A percentile compares a stretch with the other conserved stretches of the same genome.
phyloP scores from a whole-genome alignment of 768 basidiomycete species.

The Pilatotrama ljubarskyi region DNA sequence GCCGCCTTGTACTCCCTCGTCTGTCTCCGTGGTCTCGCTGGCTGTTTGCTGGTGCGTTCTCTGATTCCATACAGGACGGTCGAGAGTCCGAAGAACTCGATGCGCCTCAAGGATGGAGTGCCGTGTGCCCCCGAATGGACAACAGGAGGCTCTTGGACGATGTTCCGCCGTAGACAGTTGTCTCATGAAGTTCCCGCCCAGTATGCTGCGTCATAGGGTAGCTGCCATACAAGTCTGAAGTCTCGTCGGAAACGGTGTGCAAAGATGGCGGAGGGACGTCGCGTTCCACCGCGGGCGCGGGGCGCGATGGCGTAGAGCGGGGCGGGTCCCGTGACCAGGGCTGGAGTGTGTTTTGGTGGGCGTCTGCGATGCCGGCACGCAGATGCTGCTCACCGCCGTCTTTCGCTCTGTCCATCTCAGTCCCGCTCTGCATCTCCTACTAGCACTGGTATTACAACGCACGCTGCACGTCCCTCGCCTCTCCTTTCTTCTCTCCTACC shows the following conservation, averaged over 20 bases:
- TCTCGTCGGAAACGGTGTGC: background rate
- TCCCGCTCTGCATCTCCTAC: background rate
- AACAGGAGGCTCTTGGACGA: too few relatives aligned
- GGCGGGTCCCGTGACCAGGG: constrained; percentile 8
- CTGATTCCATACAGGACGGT: too few relatives aligned
- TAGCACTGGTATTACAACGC: background rate
- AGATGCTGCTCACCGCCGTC: constrained; percentile 5
- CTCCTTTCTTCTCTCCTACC: background rate
- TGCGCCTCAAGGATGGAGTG: too few relatives aligned
- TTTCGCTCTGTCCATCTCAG: background rate
- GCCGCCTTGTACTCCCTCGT: too few relatives aligned
- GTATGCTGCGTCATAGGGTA: background rate
- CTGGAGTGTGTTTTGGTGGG: background rate
- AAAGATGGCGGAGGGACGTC: background rate
- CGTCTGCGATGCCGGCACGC: background rate
- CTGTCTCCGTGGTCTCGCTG: too few relatives aligned
- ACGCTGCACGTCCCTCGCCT: background rate
- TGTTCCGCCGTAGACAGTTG: too few relatives aligned
- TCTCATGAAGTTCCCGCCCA: background rate
- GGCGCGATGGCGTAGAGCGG: constrained; percentile 8
- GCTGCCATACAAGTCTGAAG: background rate
- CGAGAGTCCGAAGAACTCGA: too few relatives aligned
- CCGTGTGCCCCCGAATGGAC: too few relatives aligned
- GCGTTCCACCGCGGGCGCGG: background rate
- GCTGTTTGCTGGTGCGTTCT: too few relatives aligned